These are phyloP conservation scores for Melanogaster broomeanus DNA, from an alignment of 768 basidiomycete species.

Conservation along the genomic window DNA sequence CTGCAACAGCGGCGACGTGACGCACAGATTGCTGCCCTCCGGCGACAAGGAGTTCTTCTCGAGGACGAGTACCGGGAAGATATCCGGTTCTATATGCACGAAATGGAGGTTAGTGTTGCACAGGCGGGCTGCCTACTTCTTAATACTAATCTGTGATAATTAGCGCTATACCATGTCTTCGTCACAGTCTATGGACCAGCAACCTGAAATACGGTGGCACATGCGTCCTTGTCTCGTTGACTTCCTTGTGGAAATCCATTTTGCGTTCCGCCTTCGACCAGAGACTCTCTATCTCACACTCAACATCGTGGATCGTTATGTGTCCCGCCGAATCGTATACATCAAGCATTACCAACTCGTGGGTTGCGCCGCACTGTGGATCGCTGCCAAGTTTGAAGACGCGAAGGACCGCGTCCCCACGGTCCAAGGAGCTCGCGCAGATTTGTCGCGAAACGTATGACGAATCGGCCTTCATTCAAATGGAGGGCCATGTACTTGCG, in stretches of 20 bases:
- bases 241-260: conserved; percentile 98
- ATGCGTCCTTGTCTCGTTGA: conserved; percentile 99
- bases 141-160: conserved; percentile 8
- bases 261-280: conserved; percentile 95
- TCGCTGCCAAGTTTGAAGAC: conserved; percentile 99
- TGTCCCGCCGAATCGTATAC: conserved; percentile 97
- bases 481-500: conserved; percentile 96
- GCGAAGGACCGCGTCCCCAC: conserved; percentile 98
- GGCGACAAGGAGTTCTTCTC: conserved; percentile 73
- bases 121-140: not conserved
- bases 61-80: conserved; percentile 97
- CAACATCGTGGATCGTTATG: conserved; percentile 99
- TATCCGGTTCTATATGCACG: conserved; percentile 91
- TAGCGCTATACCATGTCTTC: conserved; percentile 87
- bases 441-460: conserved; percentile 98
- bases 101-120: conserved; percentile 86
- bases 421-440: conserved; percentile 88
- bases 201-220: conserved; percentile 98
- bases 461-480: conserved; percentile 96
- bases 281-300: conserved; percentile 98
- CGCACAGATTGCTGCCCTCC: conserved; percentile 65
- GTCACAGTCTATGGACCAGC: conserved; percentile 97
- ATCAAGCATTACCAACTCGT: conserved; percentile 99
- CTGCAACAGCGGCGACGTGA: conserved; percentile 69
- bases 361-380: conserved; percentile 98